These are phyloP conservation scores for Ophiostoma angusticollis DNA, from an alignment of 2,329 filamentous ascomycete genomes.

Conservation along the genomic window DNA sequence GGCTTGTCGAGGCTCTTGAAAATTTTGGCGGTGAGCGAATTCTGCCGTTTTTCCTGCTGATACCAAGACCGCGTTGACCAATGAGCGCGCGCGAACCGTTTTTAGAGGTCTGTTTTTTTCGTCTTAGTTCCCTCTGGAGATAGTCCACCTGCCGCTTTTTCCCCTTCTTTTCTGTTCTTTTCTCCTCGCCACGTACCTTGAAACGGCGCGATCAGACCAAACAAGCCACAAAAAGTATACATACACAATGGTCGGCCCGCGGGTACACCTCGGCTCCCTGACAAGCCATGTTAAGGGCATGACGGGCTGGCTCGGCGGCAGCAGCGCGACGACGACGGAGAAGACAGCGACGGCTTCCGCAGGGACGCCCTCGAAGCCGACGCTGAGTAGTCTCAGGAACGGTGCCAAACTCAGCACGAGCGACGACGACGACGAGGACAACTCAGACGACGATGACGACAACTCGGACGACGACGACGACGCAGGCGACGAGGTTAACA, in stretches of 20 bases:
- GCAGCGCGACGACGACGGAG: too few relatives aligned
- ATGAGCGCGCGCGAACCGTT: slow-evolving; percentile 6
- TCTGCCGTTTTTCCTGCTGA: slow-evolving; percentile 10
- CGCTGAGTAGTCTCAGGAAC: slow-evolving; percentile 7
- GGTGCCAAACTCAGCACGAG: background rate
- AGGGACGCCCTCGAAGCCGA: slow-evolving; percentile 5
- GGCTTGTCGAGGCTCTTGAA: too few relatives aligned
- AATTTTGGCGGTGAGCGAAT: slow-evolving; percentile 12
- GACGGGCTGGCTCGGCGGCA: slow-evolving; percentile 9
- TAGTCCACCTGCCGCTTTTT: slow-evolving; percentile 1
- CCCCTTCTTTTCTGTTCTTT: slow-evolving; percentile 1
- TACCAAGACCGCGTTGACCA: slow-evolving; percentile 3
- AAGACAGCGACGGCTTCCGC: background rate
- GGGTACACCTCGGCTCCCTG: slow-evolving; percentile 20
- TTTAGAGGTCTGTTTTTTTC: slow-evolving; percentile 3
- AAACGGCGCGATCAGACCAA: background rate
- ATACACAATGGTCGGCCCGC: slow-evolving; percentile 13
- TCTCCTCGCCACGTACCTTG: background rate
- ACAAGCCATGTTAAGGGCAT: slow-evolving; percentile 17
- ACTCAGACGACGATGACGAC: slow-evolving; percentile 12
- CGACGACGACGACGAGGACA: background rate
- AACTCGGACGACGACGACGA: slow-evolving; percentile 15
- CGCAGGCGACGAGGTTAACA: slow-evolving; percentile 1
- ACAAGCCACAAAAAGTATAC: background rate
- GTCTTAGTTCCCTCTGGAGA: background rate